Conservation (phyloP, 192 early-diverging fungal species). For the Phycomyces nitens region DNA sequence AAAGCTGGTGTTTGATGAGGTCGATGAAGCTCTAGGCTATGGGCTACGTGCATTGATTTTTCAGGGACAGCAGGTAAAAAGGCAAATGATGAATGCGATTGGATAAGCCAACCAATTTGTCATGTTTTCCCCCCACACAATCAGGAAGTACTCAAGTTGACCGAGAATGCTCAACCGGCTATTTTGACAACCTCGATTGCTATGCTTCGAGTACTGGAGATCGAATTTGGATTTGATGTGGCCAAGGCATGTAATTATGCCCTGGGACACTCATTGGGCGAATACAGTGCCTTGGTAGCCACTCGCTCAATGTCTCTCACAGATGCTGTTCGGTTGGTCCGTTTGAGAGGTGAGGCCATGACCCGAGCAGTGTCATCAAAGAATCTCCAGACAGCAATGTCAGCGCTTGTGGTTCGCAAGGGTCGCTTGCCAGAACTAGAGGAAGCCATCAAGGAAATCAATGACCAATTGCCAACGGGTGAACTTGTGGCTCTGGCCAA, state of each 20-base stretch:
- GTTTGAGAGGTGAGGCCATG: conserved; percentile 87
- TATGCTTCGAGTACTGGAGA: conserved; percentile 76
- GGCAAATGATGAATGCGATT: background rate
- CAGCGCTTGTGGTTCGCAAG: conserved; percentile 78
- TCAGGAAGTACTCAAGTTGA: conserved; percentile 52
- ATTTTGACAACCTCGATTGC: conserved; percentile 84
- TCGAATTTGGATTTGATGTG: conserved; percentile 76
- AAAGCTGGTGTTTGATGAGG: conserved; percentile 82
- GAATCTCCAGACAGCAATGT: conserved; percentile 74
- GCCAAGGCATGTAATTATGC: conserved; percentile 70
- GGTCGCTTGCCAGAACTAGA: conserved; percentile 70
- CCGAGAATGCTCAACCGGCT: conserved; percentile 59
- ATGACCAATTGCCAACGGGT: conserved; percentile 53
- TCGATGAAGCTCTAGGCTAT: conserved; percentile 78
- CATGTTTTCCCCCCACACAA: too few relatives aligned
- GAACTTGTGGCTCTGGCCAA: conserved; percentile 89
- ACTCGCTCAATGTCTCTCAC: conserved; percentile 60
- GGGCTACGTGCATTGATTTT: conserved; percentile 80
- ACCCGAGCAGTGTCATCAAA: conserved; percentile 66
- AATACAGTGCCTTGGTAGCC: conserved; percentile 80
- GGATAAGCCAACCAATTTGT: background rate
- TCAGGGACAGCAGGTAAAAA: conserved; percentile 67
- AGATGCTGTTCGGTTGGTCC: conserved; percentile 84
- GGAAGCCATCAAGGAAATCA: conserved; percentile 61
- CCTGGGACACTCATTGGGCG: conserved; percentile 91